These are phyloP conservation scores for Aschersonia sp. DNA, from an alignment of 2,329 filamentous ascomycete genomes.

Conservation along the genomic window DNA sequence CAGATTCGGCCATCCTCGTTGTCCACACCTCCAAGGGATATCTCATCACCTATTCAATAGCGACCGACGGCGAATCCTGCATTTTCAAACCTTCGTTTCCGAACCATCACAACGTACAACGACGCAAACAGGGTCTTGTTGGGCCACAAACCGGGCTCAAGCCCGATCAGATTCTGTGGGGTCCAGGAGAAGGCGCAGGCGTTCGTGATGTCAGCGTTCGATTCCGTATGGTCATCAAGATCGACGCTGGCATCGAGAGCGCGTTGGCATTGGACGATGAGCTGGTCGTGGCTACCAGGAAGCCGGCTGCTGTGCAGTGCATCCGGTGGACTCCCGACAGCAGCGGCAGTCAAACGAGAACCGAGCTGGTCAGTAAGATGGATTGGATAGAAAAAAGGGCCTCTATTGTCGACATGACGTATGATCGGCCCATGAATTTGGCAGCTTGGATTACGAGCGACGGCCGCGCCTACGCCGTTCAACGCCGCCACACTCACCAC, in stretches of 20 bases:
- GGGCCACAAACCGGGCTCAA: slow-evolving; percentile 37
- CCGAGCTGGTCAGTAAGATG: slow-evolving; percentile 80
- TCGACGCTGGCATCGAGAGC: slow-evolving; percentile 85
- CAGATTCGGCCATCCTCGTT: slow-evolving; percentile 84
- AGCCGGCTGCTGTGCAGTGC: slow-evolving; percentile 89
- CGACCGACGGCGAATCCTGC: slow-evolving; percentile 65
- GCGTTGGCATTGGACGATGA: slow-evolving; percentile 86
- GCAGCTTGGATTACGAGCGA: slow-evolving; percentile 84
- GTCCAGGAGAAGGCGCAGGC: slow-evolving; percentile 67
- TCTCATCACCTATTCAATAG: slow-evolving; percentile 86
- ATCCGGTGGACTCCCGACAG: slow-evolving; percentile 87
- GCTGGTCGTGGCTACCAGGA: slow-evolving; percentile 77
- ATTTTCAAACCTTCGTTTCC: slow-evolving; percentile 77
- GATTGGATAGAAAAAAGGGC: slow-evolving; percentile 68
- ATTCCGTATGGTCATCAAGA: slow-evolving; percentile 95
- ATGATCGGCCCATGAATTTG: slow-evolving; percentile 93
- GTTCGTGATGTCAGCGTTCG: slow-evolving; percentile 78
- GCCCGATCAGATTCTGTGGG: slow-evolving; percentile 52
- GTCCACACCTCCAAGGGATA: slow-evolving; percentile 77
- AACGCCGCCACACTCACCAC: slow-evolving; percentile 38
- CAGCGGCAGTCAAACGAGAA: slow-evolving; percentile 71
- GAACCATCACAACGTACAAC: slow-evolving; percentile 48
- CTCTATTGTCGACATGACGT: slow-evolving; percentile 69
- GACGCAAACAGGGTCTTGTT: slow-evolving; percentile 45
- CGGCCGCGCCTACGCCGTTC: slow-evolving; percentile 80